These are phyloP conservation scores for Cryptosporidium viatorum DNA, from an alignment of 169 alveolate species.

Conservation along the genomic window DNA sequence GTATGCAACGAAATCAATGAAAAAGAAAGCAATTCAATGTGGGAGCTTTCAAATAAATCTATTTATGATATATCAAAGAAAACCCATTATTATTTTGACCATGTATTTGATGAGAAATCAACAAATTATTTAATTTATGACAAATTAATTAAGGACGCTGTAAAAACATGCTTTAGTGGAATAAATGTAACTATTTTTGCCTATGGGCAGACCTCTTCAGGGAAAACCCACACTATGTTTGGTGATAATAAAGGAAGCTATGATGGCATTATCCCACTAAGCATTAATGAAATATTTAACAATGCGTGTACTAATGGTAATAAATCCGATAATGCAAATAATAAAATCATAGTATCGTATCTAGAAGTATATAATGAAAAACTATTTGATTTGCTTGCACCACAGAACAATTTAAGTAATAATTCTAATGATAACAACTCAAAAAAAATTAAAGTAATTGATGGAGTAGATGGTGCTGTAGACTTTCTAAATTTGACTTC, in stretches of 20 bases:
- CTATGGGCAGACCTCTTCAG: conserved; percentile 92
- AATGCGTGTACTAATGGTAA: neutral
- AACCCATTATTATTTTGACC: conserved; percentile 28
- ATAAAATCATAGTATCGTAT: conserved; percentile 69
- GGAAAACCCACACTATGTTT: conserved; percentile 91
- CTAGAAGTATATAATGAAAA: conserved; percentile 81
- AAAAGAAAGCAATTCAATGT: neutral
- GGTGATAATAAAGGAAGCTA: conserved; percentile 70
- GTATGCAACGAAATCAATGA: neutral
- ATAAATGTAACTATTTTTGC: conserved; percentile 91
- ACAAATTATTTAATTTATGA: conserved; percentile 40
- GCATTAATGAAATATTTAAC: conserved; percentile 45
- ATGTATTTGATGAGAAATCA: conserved; percentile 44
- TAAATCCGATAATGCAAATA: neutral
- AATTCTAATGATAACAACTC: conserved; percentile 14
- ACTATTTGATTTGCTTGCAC: conserved; percentile 76
- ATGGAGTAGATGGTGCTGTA: conserved; percentile 70
- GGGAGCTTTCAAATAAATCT: conserved; percentile 55
- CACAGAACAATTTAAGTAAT: conserved; percentile 5
- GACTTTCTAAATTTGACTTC: conserved; percentile 48
- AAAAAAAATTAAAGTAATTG: conserved; percentile 37
- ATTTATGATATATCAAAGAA: conserved; percentile 13
- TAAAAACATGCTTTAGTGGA: conserved; percentile 86
- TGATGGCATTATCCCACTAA: conserved; percentile 68
- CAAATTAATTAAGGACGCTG: conserved; percentile 79